Evolutionary conservation across 305 asterid genomes (phyloP).

Genomic region (Fraxinus nigra): DNA sequence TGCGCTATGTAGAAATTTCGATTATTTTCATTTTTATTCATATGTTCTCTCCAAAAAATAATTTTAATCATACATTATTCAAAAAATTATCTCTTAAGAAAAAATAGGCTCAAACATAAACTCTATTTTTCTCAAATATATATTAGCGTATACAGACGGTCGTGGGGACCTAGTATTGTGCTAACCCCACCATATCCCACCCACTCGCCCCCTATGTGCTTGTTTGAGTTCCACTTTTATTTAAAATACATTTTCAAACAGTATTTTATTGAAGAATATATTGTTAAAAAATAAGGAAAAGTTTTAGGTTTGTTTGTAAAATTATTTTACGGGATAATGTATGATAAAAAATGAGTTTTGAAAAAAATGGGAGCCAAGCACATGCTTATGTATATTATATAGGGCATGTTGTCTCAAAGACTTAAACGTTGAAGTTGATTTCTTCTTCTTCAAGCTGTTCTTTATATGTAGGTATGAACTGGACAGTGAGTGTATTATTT

Average conservation of each 20-base stretch:
- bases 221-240: not conserved
- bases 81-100: too few relatives aligned
- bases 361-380: too few relatives aligned
- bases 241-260: too few relatives aligned
- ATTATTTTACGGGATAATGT: too few relatives aligned
- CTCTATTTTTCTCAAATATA: not conserved
- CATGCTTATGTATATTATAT: not conserved
- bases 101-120: too few relatives aligned
- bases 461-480: conserved; percentile 22
- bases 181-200: not conserved
- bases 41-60: too few relatives aligned
- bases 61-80: not conserved
- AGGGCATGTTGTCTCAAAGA: conserved; percentile 40
- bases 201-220: not conserved
- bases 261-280: not conserved
- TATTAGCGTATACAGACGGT: not conserved
- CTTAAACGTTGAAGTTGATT: conserved; percentile 68
- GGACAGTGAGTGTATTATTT: conserved; percentile 25
- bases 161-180: not conserved
- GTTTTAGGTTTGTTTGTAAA: too few relatives aligned
- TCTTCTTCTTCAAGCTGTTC: conserved; percentile 43
- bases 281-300: not conserved
- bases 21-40: too few relatives aligned
- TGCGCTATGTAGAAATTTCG: conserved; percentile 15
- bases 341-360: not conserved